phyloP scores from a whole-genome alignment of 495 filamentous ascomycete genomes.

The Aspergillus steynii region DNA sequence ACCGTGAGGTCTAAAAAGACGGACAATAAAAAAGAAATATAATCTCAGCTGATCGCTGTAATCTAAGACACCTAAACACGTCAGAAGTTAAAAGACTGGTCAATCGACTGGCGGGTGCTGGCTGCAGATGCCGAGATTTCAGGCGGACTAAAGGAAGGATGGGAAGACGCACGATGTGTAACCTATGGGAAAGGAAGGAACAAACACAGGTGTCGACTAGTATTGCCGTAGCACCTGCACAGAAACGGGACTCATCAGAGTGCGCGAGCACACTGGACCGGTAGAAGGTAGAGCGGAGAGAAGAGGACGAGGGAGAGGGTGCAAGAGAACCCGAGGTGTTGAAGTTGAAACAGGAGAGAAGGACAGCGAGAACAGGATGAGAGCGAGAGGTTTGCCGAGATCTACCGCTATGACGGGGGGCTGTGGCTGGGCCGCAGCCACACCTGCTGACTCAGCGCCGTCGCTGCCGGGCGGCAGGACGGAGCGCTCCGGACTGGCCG shows the following conservation, averaged over 20 bases:
- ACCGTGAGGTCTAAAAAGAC: neutral
- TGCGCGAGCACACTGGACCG: slow-evolving; percentile 33
- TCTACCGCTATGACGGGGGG: slow-evolving; percentile 28
- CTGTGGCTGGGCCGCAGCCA: slow-evolving; percentile 16
- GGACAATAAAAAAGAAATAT: slow-evolving; percentile 1
- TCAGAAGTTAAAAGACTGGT: neutral
- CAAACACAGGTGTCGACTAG: slow-evolving; percentile 47
- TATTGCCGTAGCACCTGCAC: slow-evolving; percentile 49
- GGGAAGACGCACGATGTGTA: slow-evolving; percentile 18
- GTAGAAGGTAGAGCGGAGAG: slow-evolving; percentile 6
- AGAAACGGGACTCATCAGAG: slow-evolving; percentile 48
- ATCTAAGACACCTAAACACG: neutral
- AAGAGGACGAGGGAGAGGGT: slow-evolving; percentile 13
- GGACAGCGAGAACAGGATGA: slow-evolving; percentile 11
- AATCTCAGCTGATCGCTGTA: neutral
- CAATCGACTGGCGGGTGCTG: neutral
- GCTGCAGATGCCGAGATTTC: slow-evolving; percentile 27
- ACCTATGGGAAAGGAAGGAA: slow-evolving; percentile 4
- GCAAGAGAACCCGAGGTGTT: slow-evolving; percentile 1
- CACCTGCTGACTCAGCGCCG: slow-evolving; percentile 15
- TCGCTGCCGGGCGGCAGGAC: slow-evolving; percentile 8
- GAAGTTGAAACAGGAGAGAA: slow-evolving; percentile 12
- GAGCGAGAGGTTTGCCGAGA: slow-evolving; percentile 20
- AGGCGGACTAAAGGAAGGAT: slow-evolving; percentile 37
- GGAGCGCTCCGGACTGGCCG: slow-evolving; percentile 14